Conservation (phyloP, 208 protist genomes). For the Wallacemonas sp. region DNA sequence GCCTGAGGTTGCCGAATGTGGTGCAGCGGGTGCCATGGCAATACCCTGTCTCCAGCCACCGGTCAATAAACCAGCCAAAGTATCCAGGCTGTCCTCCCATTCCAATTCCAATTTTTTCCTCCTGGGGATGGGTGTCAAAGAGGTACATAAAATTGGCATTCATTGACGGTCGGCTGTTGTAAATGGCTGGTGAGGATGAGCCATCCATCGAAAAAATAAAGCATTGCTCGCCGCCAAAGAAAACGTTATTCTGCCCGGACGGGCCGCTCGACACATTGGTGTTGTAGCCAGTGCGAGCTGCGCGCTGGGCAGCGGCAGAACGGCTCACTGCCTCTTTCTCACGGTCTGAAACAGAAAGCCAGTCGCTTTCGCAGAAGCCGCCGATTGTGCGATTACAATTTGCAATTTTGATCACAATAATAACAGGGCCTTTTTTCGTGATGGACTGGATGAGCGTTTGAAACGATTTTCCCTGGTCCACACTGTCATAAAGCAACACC, state of each 20-base stretch:
- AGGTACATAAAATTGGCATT: slow-evolving; percentile 85
- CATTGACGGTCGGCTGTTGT: slow-evolving; percentile 27
- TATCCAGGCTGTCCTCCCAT: slow-evolving; percentile 69
- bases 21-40: slow-evolving; percentile 46
- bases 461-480: slow-evolving; percentile 69
- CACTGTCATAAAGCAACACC: slow-evolving; percentile 64
- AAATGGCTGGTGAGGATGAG: slow-evolving; percentile 20
- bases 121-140: slow-evolving; percentile 58
- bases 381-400: slow-evolving; percentile 44
- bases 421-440: slow-evolving; percentile 36
- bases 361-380: slow-evolving; percentile 57
- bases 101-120: slow-evolving; percentile 56
- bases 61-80: slow-evolving; percentile 71
- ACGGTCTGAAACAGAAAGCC: slow-evolving; percentile 48
- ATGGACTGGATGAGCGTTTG: slow-evolving; percentile 48
- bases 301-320: slow-evolving; percentile 42
- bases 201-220: slow-evolving; percentile 45
- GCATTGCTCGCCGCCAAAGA: slow-evolving; percentile 64
- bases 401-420: slow-evolving; percentile 48
- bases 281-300: slow-evolving; percentile 40
- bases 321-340: slow-evolving; percentile 51
- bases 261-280: slow-evolving; percentile 9
- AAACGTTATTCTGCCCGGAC: slow-evolving; percentile 48
- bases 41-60: slow-evolving; percentile 62
- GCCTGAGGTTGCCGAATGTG: slow-evolving; percentile 50